phyloP scores from a whole-genome alignment of 306 rosid genomes.

The Gillenia trifoliata region DNA sequence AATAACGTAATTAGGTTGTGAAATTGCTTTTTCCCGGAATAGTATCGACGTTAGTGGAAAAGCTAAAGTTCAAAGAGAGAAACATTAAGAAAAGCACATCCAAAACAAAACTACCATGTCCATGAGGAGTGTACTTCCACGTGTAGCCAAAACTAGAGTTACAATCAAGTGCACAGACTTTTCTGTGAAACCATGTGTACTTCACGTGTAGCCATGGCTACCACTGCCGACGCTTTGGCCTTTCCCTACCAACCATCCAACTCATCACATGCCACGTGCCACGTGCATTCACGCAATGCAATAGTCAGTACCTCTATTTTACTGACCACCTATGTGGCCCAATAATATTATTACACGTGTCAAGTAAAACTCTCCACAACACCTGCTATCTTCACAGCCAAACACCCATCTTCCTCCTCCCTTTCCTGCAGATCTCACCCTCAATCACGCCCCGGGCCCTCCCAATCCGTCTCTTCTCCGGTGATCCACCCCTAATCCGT shows the following conservation, averaged over 20 bases:
- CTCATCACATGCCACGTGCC: neutral
- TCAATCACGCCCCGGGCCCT: too few relatives aligned
- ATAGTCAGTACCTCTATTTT: too few relatives aligned
- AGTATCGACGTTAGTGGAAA: constrained; percentile 4
- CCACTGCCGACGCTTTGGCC: neutral
- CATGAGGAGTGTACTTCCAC: neutral
- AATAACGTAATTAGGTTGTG: too few relatives aligned
- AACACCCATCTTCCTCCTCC: too few relatives aligned
- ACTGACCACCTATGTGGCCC: too few relatives aligned
- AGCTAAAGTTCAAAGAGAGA: neutral
- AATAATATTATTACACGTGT: too few relatives aligned
- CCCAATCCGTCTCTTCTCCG: too few relatives aligned
- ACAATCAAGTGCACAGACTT: neutral
- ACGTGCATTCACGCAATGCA: too few relatives aligned
- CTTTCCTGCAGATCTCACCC: too few relatives aligned
- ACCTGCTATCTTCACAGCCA: too few relatives aligned
- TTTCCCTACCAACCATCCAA: neutral
- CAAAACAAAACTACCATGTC: neutral
- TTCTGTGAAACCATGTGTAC: neutral
- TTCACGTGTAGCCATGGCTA: neutral
- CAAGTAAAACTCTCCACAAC: too few relatives aligned
- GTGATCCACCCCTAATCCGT: too few relatives aligned
- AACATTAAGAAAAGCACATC: neutral
- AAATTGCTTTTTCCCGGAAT: neutral
- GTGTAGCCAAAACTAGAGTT: neutral